phyloP scores from a whole-genome alignment of 306 rosid genomes.

The Herpetospermum pedunculosum region DNA sequence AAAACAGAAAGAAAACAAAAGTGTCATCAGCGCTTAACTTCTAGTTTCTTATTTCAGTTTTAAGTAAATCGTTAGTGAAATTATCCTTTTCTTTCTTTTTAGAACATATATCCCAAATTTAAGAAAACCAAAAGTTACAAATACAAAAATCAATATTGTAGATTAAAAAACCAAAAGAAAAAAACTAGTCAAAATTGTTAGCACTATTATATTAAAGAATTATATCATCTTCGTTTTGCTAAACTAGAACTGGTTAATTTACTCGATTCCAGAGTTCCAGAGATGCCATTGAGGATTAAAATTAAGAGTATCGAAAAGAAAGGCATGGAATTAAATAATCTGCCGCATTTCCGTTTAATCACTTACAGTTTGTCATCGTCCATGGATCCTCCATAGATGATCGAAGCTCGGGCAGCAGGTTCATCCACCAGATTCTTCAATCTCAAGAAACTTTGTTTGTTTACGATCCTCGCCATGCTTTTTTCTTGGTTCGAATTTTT shows the following conservation, averaged over 20 bases:
- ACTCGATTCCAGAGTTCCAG: not conserved
- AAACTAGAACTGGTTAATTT: not conserved
- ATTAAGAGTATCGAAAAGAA: not conserved
- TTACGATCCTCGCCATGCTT: constrained; percentile 44
- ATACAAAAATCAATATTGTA: not conserved
- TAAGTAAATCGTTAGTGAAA: no score
- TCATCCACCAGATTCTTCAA: constrained; percentile 33
- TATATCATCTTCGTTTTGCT: not conserved
- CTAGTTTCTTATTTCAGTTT: no score
- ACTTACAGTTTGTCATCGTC: constrained; percentile 51
- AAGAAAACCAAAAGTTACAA: not conserved
- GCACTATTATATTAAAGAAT: not conserved
- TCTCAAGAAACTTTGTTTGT: constrained; percentile 34
- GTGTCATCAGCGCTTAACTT: no score
- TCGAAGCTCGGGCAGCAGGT: constrained; percentile 29
- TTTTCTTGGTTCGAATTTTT: constrained; percentile 30
- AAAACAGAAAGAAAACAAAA: no score
- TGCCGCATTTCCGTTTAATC: not conserved
- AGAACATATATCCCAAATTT: not conserved
- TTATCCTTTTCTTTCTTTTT: not conserved
- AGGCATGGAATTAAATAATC: not conserved
- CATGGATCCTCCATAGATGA: constrained; percentile 53
- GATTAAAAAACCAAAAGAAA: not conserved
- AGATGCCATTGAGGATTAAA: not conserved
- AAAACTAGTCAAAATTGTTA: not conserved